These are phyloP conservation scores for Saccharomycopsis lassenensis DNA, from an alignment of 805 yeast species.

Conservation along the genomic window DNA sequence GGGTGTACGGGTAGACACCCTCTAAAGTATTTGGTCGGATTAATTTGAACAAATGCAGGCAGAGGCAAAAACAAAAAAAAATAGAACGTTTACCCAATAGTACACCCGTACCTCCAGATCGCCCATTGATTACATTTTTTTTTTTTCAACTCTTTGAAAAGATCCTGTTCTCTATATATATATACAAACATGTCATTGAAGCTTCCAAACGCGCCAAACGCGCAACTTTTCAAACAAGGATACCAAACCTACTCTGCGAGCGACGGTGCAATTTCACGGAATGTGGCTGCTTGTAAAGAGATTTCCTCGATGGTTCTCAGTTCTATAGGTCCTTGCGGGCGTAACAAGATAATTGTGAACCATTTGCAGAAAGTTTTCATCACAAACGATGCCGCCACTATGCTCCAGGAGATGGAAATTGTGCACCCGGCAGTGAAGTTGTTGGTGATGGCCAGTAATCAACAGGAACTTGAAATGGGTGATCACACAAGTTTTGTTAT, in stretches of 20 bases:
- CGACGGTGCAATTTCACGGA: slow-evolving; percentile 90
- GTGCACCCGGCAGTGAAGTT: slow-evolving; percentile 97
- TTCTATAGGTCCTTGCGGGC: slow-evolving; percentile 95
- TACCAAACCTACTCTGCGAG: slow-evolving; percentile 77
- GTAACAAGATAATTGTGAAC: slow-evolving; percentile 92
- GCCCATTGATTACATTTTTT: no score
- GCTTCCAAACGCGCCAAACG: slow-evolving; percentile 85
- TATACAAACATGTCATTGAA: slow-evolving; percentile 72
- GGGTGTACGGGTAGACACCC: no score
- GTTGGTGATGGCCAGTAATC: slow-evolving; percentile 91
- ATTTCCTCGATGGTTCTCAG: slow-evolving; percentile 85
- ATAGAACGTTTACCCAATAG: no score
- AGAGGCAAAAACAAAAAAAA: no score
- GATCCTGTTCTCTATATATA: background rate
- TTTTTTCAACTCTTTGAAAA: no score
- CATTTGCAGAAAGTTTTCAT: slow-evolving; percentile 75
- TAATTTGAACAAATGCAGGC: no score
- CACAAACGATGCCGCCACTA: slow-evolving; percentile 97
- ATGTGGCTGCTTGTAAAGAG: slow-evolving; percentile 90
- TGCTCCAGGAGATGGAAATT: slow-evolving; percentile 84
- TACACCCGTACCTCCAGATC: no score
- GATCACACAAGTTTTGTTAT: slow-evolving; percentile 90
- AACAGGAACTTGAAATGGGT: slow-evolving; percentile 96
- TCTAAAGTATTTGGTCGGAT: no score
- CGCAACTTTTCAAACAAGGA: slow-evolving; percentile 93